A percentile compares a stretch with the other conserved stretches of the same genome.
phyloP scores from a whole-genome alignment of 2,329 filamentous ascomycete genomes.

The Penicillium sp. region DNA sequence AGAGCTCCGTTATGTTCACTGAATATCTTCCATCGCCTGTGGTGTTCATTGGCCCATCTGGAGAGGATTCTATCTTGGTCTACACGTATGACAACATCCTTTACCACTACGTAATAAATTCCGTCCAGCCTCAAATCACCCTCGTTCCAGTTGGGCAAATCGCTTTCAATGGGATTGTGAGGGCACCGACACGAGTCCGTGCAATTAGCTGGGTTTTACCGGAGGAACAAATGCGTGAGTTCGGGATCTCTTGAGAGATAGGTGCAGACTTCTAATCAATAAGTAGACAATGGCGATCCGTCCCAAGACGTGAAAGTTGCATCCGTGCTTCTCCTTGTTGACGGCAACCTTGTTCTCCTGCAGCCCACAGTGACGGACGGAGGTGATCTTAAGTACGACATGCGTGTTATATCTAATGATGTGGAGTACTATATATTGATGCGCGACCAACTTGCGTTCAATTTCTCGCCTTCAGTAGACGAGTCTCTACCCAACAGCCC shows the following conservation, averaged over 20 bases:
- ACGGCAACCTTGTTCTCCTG: conserved; percentile 91
- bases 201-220: conserved; percentile 95
- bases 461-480: conserved; percentile 52
- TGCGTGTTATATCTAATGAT: conserved; percentile 94
- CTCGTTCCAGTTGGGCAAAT: conserved; percentile 97
- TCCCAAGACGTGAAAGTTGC: conserved; percentile 94
- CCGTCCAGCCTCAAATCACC: conserved; percentile 70
- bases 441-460: conserved; percentile 72
- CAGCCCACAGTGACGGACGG: conserved; percentile 83
- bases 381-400: conserved; percentile 92
- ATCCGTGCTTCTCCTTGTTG: conserved; percentile 93
- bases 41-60: conserved; percentile 86
- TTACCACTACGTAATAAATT: conserved; percentile 88
- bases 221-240: conserved; percentile 77
- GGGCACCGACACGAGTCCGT: conserved; percentile 88
- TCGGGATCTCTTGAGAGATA: not conserved
- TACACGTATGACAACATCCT: conserved; percentile 97
- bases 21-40: conserved; percentile 82
- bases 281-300: conserved; percentile 77
- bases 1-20: conserved; percentile 71
- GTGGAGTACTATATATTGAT: conserved; percentile 94
- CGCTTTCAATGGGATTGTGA: conserved; percentile 92
- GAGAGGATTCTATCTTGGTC: conserved; percentile 90
- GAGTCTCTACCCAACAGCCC: conserved; percentile 55
- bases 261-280: conserved; percentile 9